phyloP scores from a whole-genome alignment of 2,329 filamentous ascomycete species.

The Ascochyta koolunga region DNA sequence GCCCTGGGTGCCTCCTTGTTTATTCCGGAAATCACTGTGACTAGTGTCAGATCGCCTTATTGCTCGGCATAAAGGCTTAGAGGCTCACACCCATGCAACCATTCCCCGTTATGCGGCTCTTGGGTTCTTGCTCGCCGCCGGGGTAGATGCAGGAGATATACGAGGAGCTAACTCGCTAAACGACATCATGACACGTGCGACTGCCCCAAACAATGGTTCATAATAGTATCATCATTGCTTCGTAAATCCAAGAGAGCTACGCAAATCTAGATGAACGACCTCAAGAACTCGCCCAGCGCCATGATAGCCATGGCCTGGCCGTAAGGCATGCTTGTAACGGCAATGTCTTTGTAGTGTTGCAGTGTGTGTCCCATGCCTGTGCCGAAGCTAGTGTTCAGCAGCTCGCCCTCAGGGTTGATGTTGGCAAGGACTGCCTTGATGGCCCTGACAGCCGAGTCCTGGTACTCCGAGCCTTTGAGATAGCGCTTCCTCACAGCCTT shows the following conservation, averaged over 20 bases:
- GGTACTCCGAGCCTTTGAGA: constrained; percentile 64
- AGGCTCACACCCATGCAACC: neutral
- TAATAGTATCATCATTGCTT: neutral
- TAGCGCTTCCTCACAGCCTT: constrained; percentile 75
- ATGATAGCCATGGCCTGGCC: constrained; percentile 87
- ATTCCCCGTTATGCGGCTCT: neutral
- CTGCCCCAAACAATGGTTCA: neutral
- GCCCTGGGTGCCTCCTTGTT: no score
- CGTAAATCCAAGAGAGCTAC: neutral
- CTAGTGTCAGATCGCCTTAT: no score
- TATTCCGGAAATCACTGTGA: no score
- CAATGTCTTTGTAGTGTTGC: constrained; percentile 79
- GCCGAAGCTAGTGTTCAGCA: constrained; percentile 77
- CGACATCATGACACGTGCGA: neutral
- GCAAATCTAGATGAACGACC: constrained; percentile 59
- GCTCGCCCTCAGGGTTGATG: constrained; percentile 70
- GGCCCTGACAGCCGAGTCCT: constrained; percentile 67
- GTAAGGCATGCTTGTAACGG: constrained; percentile 80
- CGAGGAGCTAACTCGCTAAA: neutral
- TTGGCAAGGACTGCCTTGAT: constrained; percentile 70
- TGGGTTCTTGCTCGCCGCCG: neutral
- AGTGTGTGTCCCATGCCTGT: constrained; percentile 76
- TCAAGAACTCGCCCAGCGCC: constrained; percentile 75
- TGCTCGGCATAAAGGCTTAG: neutral
- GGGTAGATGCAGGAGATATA: neutral